phyloP scores from a whole-genome alignment of 1,284 basidiomycete species.

The Ustilago shanxiensis region DNA sequence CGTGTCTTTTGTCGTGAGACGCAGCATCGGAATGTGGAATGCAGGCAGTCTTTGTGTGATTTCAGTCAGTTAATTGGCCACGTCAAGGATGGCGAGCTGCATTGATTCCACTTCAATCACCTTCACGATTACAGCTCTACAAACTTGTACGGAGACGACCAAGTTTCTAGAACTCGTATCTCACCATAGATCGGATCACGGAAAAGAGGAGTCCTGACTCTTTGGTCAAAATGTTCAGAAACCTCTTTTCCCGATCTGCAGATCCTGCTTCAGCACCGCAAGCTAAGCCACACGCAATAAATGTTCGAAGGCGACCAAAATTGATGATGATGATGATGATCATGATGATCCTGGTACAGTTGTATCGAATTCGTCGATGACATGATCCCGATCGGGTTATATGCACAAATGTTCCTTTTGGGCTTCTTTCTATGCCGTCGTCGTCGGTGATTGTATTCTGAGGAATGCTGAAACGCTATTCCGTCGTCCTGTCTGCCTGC shows the following conservation, averaged over 20 bases:
- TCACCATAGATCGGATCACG: not conserved
- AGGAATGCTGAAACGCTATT: not conserved
- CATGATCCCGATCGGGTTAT: not conserved
- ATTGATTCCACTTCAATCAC: not conserved
- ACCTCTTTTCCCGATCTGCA: not conserved
- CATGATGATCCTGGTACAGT: too few relatives aligned
- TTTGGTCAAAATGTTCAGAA: not conserved
- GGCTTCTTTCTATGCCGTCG: not conserved
- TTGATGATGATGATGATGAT: too few relatives aligned
- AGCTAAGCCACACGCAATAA: too few relatives aligned
- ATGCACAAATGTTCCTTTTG: not conserved
- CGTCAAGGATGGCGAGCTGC: slow-evolving; percentile 11
- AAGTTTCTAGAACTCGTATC: not conserved
- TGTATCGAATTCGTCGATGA: too few relatives aligned
- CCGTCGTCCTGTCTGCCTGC: not conserved
- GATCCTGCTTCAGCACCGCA: not conserved
- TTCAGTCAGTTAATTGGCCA: not conserved
- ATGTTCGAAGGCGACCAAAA: too few relatives aligned
- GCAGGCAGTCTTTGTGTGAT: slow-evolving; percentile 8
- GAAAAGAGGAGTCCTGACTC: slow-evolving; percentile 7
- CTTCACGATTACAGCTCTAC: not conserved
- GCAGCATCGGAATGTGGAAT: slow-evolving; percentile 28
- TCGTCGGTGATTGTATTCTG: slow-evolving; percentile 1
- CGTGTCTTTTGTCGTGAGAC: slow-evolving; percentile 16
- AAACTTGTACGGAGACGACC: too few relatives aligned